A percentile compares a stretch with the other conserved stretches of the same genome.
phyloP scores from a whole-genome alignment of 73 alveolate genomes.

The Blepharisma japonicum region DNA sequence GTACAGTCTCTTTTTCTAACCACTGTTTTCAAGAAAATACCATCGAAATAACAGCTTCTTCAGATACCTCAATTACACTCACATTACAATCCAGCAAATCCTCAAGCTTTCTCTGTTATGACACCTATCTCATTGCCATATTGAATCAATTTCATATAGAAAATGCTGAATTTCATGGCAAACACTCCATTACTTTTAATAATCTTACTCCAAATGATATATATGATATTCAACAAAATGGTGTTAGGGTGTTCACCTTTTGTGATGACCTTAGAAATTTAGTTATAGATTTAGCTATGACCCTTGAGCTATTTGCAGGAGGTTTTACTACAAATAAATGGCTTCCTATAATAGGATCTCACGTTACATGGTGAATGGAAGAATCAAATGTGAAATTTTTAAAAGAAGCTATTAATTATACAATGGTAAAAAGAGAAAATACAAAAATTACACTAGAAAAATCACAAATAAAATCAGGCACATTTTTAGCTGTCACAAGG shows the following conservation, averaged over 20 bases:
- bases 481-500: slow-evolving; percentile 79
- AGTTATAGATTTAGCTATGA: slow-evolving; percentile 53
- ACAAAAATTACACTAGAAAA: slow-evolving; percentile 60
- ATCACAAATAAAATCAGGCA: slow-evolving; percentile 74
- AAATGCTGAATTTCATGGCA: slow-evolving; percentile 40
- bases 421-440: slow-evolving; percentile 66
- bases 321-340: slow-evolving; percentile 78
- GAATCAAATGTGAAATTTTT: slow-evolving; percentile 66
- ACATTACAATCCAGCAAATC: neutral
- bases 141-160: neutral
- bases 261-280: slow-evolving; percentile 66
- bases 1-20: neutral
- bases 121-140: neutral
- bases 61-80: neutral
- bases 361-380: slow-evolving; percentile 74
- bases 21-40: neutral
- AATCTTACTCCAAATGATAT: slow-evolving; percentile 56
- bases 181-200: slow-evolving; percentile 54
- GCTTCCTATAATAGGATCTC: slow-evolving; percentile 55
- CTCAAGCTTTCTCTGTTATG: slow-evolving; percentile 18
- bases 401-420: slow-evolving; percentile 66
- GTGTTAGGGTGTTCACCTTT: slow-evolving; percentile 64
- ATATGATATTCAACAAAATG: slow-evolving; percentile 52
- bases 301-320: slow-evolving; percentile 77
- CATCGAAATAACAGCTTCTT: neutral